Evolutionary conservation across 2,329 filamentous ascomycete genomes (phyloP).

Genomic region (Diaporthe batatas): DNA sequence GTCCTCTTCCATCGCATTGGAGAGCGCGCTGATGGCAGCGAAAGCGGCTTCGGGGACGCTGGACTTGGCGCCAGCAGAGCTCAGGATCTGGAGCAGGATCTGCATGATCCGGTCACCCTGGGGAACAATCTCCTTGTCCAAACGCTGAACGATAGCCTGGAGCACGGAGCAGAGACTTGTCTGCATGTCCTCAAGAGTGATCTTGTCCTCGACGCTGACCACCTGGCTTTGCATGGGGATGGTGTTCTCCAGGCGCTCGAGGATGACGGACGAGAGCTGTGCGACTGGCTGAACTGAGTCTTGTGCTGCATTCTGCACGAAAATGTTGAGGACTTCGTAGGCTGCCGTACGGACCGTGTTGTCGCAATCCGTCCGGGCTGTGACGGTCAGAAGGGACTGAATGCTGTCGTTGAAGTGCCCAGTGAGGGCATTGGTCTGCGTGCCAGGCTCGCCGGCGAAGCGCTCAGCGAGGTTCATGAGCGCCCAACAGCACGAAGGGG

Average conservation of each 20-base stretch:
- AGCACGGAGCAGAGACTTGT: constrained; percentile 93
- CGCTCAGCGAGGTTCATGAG: constrained; percentile 98
- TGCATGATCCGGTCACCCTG: constrained; percentile 96
- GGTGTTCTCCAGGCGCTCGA: constrained; percentile 92
- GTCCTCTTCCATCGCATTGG: constrained; percentile 90
- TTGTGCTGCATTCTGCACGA: constrained; percentile 89
- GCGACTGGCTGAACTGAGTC: constrained; percentile 87
- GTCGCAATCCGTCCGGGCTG: constrained; percentile 84
- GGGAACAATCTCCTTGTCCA: constrained; percentile 91
- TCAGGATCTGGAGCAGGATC: constrained; percentile 83
- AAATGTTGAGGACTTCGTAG: constrained; percentile 96
- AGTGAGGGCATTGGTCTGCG: constrained; percentile 83
- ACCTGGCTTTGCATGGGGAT: constrained; percentile 91
- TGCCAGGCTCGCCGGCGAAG: constrained; percentile 88
- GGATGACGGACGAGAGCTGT: constrained; percentile 85
- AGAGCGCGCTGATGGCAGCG: constrained; percentile 90
- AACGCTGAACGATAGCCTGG: constrained; percentile 88
- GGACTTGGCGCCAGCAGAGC: constrained; percentile 84
- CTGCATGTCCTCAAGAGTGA: constrained; percentile 97
- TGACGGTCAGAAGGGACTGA: constrained; percentile 85
- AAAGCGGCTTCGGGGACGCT: constrained; percentile 96
- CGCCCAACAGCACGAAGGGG: constrained; percentile 98
- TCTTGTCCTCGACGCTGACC: constrained; percentile 95
- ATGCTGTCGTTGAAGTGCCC: constrained; percentile 95
- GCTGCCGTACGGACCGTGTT: constrained; percentile 93